These are phyloP conservation scores for Sabuloglossum arenarium DNA, from an alignment of 495 filamentous ascomycete species.

Conservation along the genomic window DNA sequence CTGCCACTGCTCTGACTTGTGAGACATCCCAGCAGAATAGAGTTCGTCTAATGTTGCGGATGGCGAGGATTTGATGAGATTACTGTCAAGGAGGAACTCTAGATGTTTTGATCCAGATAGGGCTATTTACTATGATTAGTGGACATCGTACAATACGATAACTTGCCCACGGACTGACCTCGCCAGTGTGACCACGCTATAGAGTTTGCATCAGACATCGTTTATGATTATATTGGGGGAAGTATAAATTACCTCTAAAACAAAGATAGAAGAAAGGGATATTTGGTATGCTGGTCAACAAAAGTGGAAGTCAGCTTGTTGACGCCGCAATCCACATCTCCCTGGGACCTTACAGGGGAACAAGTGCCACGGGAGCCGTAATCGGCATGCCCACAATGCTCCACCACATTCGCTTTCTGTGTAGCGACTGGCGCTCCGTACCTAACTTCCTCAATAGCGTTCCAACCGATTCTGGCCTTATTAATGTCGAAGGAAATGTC, in stretches of 20 bases:
- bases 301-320: neutral
- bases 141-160: neutral
- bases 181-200: slow-evolving; percentile 39
- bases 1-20: slow-evolving; percentile 4
- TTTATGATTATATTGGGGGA: neutral
- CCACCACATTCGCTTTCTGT: slow-evolving; percentile 55
- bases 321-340: neutral
- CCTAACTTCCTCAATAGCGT: slow-evolving; percentile 40
- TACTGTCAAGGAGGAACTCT: slow-evolving; percentile 52
- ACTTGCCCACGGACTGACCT: slow-evolving; percentile 21
- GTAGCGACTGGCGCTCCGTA: slow-evolving; percentile 60
- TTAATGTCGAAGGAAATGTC: slow-evolving; percentile 48
- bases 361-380: slow-evolving; percentile 54
- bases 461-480: slow-evolving; percentile 37
- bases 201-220: neutral
- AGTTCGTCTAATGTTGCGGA: slow-evolving; percentile 46
- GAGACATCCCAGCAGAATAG: slow-evolving; percentile 27
- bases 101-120: slow-evolving; percentile 69
- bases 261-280: slow-evolving; percentile 93
- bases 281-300: slow-evolving; percentile 51
- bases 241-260: slow-evolving; percentile 34
- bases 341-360: slow-evolving; percentile 56
- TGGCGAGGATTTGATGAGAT: slow-evolving; percentile 40
- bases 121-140: slow-evolving; percentile 24
- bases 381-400: slow-evolving; percentile 68